Conservation (phyloP, 139 green algal species). For the Deuterostichococcus epilithicus region DNA sequence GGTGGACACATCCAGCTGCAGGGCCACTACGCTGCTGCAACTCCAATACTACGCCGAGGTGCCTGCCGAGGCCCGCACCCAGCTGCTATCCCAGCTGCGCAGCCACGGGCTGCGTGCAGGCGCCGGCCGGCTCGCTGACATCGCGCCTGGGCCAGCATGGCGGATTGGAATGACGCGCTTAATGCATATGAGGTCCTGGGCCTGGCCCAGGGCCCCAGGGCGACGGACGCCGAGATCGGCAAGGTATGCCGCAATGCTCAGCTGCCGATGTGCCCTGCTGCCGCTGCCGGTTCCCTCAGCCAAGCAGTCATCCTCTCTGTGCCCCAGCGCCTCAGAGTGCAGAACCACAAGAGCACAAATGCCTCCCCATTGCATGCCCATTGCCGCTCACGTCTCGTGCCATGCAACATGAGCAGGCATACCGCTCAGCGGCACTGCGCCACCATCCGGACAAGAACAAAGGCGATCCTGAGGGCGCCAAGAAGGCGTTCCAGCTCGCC, state of each 20-base stretch:
- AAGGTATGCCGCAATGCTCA: conserved; percentile 34
- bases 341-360: background rate
- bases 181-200: conserved; percentile 62
- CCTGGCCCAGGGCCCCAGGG: conserved; percentile 37
- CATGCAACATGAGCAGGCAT: conserved; percentile 51
- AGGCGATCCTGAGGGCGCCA: conserved; percentile 51
- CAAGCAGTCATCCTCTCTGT: background rate
- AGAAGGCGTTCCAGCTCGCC: conserved; percentile 73
- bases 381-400: background rate
- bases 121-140: too few relatives aligned
- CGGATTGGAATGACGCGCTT: conserved; percentile 21
- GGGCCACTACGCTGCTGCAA: too few relatives aligned
- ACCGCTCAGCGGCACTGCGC: conserved; percentile 57
- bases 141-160: background rate
- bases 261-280: background rate
- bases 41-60: too few relatives aligned
- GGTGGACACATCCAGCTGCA: too few relatives aligned
- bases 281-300: background rate
- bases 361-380: background rate
- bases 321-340: background rate
- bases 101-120: too few relatives aligned
- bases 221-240: conserved; percentile 59
- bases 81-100: too few relatives aligned
- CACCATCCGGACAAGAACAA: conserved; percentile 83
- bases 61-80: too few relatives aligned